These are phyloP conservation scores for Phytophthora tentaculata DNA, from an alignment of 352 stramenopile genomes.

Conservation along the genomic window DNA sequence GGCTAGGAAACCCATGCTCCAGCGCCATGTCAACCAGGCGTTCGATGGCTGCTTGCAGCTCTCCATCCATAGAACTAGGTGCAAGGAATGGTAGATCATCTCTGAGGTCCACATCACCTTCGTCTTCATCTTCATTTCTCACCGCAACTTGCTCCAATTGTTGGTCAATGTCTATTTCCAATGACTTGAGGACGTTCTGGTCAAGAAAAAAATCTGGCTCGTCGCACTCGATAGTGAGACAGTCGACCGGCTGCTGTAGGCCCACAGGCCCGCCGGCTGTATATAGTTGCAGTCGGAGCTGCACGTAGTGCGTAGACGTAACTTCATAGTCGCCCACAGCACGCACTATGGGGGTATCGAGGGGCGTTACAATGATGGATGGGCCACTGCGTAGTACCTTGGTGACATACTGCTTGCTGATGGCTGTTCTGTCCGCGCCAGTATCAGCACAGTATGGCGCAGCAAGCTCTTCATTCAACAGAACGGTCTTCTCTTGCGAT, in stretches of 20 bases:
- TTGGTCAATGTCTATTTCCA: not conserved
- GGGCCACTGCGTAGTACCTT: not conserved
- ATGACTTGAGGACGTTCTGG: not conserved
- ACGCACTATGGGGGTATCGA: not conserved
- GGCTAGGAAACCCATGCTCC: not conserved
- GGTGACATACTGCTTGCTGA: not conserved
- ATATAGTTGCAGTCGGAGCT: not conserved
- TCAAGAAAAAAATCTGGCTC: not conserved
- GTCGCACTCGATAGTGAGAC: not conserved
- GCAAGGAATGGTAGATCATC: not conserved
- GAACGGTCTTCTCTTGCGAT: not conserved
- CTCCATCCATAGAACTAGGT: not conserved
- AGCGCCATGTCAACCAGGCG: not conserved
- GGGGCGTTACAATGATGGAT: not conserved
- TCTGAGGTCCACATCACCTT: not conserved
- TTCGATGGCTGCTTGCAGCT: not conserved
- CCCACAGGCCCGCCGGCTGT: not conserved
- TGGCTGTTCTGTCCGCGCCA: not conserved
- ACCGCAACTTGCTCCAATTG: not conserved
- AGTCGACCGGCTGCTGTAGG: not conserved
- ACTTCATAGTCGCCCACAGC: slow-evolving; percentile 2
- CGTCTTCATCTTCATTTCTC: not conserved
- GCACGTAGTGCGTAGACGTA: not conserved
- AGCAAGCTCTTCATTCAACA: not conserved
- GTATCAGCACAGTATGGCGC: slow-evolving; percentile 1